Base-by-base conservation (phyloP, 352 stramenopile species). In the Pilasporangium apinafurcum region DNA sequence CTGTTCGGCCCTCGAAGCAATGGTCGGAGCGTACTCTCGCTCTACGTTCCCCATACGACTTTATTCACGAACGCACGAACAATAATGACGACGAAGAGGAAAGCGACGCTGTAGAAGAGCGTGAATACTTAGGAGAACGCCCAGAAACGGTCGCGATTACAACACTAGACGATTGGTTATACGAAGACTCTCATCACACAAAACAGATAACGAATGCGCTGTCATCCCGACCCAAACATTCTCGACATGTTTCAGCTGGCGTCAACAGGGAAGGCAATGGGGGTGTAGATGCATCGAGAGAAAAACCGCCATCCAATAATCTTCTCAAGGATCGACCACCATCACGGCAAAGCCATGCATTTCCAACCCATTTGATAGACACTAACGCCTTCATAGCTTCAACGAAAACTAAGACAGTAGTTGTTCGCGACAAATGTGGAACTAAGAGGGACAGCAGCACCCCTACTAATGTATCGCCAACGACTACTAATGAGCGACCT, bases 291-390 rank as follows among this genome's bases (percentile, higher is more conserved):
- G 25, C 26, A 17, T 38, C 48, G 22, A 34, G 32, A 40, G 22
- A 18, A 27, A 21, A 24, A 48, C 40, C 51, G 35, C 28, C 2
- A 13, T 27, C 24, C 10, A 51, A 40, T 26, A 17, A 3, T 33
- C 27, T 4, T 13, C 17, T 28, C 8, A 41, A 33, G 2, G 60
- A 85, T 48, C 77, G 77, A 1, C 80, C 80, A 3, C 80, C 80
- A 2, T 90, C 80, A 0, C 71, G 80, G 4, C 80, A 92, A 38
- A 48, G 73, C 0, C 77, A 90, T 32, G 80, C 80, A 0, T 92
- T 92, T 33, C 80, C 80, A 0, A 92, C 72, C 0, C 64, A 92
- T 44, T 55, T 92, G 10, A 70, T 89, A 2, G 80, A 88, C 25
- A 42, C 59, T 0, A 77, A 54, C 14, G 54, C 48, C 0, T 68